These are phyloP conservation scores for Ilyonectria destructans DNA, from an alignment of 2,329 filamentous ascomycete species.

Conservation along the genomic window DNA sequence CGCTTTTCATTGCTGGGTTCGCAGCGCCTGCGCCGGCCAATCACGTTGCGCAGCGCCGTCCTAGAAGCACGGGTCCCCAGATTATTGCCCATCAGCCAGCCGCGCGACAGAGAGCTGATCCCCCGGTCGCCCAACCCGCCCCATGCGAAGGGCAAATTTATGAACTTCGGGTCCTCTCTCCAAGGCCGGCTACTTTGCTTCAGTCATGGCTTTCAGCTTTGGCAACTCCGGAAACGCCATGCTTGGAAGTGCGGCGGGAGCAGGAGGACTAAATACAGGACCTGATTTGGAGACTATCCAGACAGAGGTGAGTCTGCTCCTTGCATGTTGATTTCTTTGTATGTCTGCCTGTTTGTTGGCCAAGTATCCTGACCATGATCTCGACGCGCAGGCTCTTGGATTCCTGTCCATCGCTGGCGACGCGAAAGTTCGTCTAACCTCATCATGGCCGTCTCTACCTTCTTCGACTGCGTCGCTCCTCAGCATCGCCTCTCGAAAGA, in stretches of 20 bases:
- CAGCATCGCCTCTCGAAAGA: conserved; percentile 84
- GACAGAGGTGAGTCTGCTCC: conserved; percentile 77
- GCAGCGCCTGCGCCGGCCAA: conserved; percentile 39
- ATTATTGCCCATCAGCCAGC: conserved; percentile 40
- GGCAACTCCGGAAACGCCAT: conserved; percentile 63
- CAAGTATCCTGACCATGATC: conserved; percentile 43
- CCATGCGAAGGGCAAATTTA: conserved; percentile 49
- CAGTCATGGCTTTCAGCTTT: conserved; percentile 78
- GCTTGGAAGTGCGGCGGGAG: conserved; percentile 58
- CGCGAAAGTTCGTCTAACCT: conserved; percentile 85
- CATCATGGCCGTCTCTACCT: conserved; percentile 84
- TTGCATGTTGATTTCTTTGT: conserved; percentile 30
- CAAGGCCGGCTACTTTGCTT: conserved; percentile 56
- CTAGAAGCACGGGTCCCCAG: conserved; percentile 43
- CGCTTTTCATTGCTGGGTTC: conserved; percentile 22
- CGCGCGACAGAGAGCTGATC: conserved; percentile 39
- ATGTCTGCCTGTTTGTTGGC: conserved; percentile 13
- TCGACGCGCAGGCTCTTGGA: conserved; percentile 74
- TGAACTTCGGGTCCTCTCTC: conserved; percentile 47
- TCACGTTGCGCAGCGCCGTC: conserved; percentile 33
- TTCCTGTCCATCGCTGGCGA: conserved; percentile 88
- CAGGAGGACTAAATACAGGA: conserved; percentile 63
- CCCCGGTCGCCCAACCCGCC: conserved; percentile 39
- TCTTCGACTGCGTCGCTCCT: conserved; percentile 86
- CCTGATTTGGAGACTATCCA: conserved; percentile 83